Percentiles rank a stretch among this genome's conserved stretches.
Conservation (phyloP, 164 flowering plant genomes). For the Tetrastigma voinierianum region DNA sequence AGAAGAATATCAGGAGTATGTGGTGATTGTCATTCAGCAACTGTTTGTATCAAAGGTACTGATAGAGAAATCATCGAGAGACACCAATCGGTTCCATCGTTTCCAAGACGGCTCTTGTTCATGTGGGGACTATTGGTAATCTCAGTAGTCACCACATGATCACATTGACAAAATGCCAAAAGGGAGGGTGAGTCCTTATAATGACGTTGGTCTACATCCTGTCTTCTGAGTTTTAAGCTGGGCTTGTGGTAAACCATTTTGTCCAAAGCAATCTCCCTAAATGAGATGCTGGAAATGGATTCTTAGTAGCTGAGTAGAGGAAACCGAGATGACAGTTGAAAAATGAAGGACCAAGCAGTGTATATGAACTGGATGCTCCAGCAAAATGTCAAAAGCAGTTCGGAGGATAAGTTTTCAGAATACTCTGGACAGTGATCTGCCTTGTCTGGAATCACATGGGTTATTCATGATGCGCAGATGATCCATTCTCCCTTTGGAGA, state of each 20-base stretch:
- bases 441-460: too few relatives aligned
- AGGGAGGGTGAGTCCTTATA: not conserved
- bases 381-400: too few relatives aligned
- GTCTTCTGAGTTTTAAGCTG: not conserved
- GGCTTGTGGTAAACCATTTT: not conserved
- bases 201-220: not conserved
- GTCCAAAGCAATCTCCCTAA: not conserved
- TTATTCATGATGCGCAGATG: too few relatives aligned
- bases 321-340: not conserved
- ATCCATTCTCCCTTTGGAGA: too few relatives aligned
- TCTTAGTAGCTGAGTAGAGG: too few relatives aligned
- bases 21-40: constrained; percentile 67
- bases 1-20: constrained; percentile 68
- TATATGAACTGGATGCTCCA: not conserved
- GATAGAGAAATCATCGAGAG: constrained; percentile 61
- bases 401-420: too few relatives aligned
- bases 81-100: constrained; percentile 63
- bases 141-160: not conserved
- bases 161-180: not conserved
- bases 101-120: constrained; percentile 59
- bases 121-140: constrained; percentile 69
- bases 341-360: not conserved
- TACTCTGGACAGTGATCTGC: too few relatives aligned
- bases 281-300: not conserved
- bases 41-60: constrained; percentile 48